phyloP scores from a whole-genome alignment of 2,329 filamentous ascomycete species.

The Aureobasidium sp. region DNA sequence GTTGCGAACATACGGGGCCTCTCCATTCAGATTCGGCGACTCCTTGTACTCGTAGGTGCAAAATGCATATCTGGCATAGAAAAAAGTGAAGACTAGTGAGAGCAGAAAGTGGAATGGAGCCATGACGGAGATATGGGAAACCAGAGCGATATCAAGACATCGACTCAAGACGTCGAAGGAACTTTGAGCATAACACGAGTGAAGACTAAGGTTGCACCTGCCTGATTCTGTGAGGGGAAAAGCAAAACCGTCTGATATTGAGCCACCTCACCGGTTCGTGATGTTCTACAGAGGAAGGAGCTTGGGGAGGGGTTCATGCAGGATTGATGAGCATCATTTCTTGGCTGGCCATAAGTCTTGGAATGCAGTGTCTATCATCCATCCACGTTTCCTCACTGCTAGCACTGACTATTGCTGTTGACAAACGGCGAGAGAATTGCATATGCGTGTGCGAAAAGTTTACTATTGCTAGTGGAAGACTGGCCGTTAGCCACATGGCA shows the following conservation, averaged over 20 bases:
- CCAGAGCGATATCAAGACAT: too few relatives aligned
- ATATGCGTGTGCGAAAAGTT: background rate
- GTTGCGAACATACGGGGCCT: slow-evolving; percentile 1
- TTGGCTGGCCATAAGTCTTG: slow-evolving; percentile 3
- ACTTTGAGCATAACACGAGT: background rate
- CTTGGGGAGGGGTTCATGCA: background rate
- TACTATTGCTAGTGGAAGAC: background rate
- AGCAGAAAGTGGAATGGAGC: background rate
- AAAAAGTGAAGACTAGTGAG: background rate
- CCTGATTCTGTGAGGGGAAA: background rate
- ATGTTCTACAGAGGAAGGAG: background rate
- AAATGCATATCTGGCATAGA: background rate
- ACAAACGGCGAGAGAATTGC: background rate
- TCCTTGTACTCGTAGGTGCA: background rate
- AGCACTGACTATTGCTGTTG: background rate
- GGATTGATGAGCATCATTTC: background rate
- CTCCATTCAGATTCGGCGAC: background rate
- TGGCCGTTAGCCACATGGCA: background rate
- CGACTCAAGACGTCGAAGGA: background rate
- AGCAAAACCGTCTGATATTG: background rate
- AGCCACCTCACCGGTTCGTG: background rate
- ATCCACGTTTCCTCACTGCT: background rate
- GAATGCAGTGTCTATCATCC: background rate
- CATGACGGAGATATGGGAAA: background rate
- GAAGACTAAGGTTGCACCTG: background rate